These are phyloP conservation scores for Pseudogymnoascus sp. DNA, from an alignment of 2,329 filamentous ascomycete genomes.

Conservation along the genomic window DNA sequence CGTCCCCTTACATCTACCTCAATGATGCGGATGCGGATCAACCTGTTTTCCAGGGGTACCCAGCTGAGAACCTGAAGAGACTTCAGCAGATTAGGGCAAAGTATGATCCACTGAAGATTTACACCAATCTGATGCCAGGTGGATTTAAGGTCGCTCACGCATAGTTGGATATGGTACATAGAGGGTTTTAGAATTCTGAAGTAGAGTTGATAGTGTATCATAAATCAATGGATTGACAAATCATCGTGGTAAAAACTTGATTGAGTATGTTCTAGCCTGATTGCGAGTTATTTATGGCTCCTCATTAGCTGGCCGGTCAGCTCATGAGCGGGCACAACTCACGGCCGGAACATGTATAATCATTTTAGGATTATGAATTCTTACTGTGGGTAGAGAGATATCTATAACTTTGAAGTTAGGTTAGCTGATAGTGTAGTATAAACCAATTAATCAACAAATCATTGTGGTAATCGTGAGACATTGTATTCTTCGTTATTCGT, in stretches of 20 bases:
- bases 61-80: slow-evolving; percentile 30
- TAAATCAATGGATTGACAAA: not conserved
- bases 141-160: slow-evolving; percentile 19
- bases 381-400: too few species aligned
- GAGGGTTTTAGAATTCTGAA: not conserved
- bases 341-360: too few species aligned
- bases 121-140: slow-evolving; percentile 22
- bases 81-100: slow-evolving; percentile 28
- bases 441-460: not conserved
- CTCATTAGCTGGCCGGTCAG: too few species aligned
- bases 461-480: not conserved
- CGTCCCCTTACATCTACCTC: slow-evolving; percentile 19
- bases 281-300: too few species aligned
- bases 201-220: not conserved
- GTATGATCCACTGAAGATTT: slow-evolving; percentile 33
- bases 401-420: too few species aligned
- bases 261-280: too few species aligned
- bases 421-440: too few species aligned
- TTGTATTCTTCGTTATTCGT: not conserved
- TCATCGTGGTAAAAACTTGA: too few species aligned
- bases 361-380: too few species aligned
- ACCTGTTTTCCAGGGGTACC: slow-evolving; percentile 28
- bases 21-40: slow-evolving; percentile 21
- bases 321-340: too few species aligned
- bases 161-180: not conserved